Percentiles rank a stretch among this genome's conserved stretches.
Evolutionary conservation across 1,139 yeast genomes (phyloP).

Genomic region (Candida neerlandica): DNA sequence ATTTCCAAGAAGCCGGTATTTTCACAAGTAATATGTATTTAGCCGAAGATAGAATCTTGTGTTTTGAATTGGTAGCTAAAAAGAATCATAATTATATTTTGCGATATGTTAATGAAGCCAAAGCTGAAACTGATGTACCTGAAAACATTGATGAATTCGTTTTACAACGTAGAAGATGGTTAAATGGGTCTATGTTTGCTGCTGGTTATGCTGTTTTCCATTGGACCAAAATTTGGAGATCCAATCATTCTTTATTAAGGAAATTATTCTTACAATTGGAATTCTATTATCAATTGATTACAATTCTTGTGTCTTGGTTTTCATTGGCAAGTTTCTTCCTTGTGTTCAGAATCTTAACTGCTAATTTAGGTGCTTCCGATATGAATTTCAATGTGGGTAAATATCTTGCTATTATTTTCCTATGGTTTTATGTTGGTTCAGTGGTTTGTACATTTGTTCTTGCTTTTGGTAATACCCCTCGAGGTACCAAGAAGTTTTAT

Average conservation of each 20-base stretch:
- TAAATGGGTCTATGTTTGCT: conserved; percentile 83
- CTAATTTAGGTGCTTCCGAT: conserved; percentile 52
- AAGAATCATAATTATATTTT: conserved; percentile 60
- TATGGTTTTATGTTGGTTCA: conserved; percentile 47
- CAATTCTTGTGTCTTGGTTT: conserved; percentile 76
- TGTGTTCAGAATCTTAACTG: conserved; percentile 67
- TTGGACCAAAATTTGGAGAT: conserved; percentile 69
- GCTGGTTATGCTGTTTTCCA: conserved; percentile 76
- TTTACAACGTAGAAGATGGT: conserved; percentile 81
- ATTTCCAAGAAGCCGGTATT: conserved; percentile 57
- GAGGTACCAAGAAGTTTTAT: conserved; percentile 49
- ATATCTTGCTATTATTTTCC: conserved; percentile 42
- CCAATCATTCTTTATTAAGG: conserved; percentile 63
- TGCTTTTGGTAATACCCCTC: conserved; percentile 52
- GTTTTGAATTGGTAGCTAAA: conserved; percentile 83
- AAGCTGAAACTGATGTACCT: conserved; percentile 85
- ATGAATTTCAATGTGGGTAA: conserved; percentile 50
- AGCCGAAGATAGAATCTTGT: conserved; percentile 82
- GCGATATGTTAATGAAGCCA: conserved; percentile 73
- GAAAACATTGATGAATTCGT: conserved; percentile 71
- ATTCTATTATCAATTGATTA: conserved; percentile 67
- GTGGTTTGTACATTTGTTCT: conserved; percentile 49
- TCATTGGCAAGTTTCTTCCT: conserved; percentile 75
- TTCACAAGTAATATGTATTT: conserved; percentile 83
- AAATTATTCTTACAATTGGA: conserved; percentile 68